Evolutionary conservation across 2,329 filamentous ascomycete genomes (phyloP), one percentile per base, ranked within the genome.

Genomic region (Truncatella angustata): DNA sequence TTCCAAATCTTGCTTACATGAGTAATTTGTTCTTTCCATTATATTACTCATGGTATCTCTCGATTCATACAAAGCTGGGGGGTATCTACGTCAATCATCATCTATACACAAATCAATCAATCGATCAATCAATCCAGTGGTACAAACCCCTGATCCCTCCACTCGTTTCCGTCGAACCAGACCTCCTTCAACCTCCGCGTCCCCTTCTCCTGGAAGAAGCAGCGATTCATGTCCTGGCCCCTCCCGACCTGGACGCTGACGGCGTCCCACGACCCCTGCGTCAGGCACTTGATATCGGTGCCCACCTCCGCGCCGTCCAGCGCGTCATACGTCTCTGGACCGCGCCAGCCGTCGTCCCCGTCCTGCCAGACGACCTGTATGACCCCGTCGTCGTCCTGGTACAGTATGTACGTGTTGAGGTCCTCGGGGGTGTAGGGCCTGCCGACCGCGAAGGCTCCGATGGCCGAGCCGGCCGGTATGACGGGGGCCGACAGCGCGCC

Each of bases 221-320:
- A 62, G 23, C 59, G 56, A 18, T 62, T 62, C 60, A 60, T 60
- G 28, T 62, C 54, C 50, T 62, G 59, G 14, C 56, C 53, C 37
- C 50, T 54, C n/a, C 56, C 57, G 36, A 62, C 42, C 12, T 26
- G 44, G 18, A 55, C 37, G 21, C 43, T 50, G 5, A 30, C 32
- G 20, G 23, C 5, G 11, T 52, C 52, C 35, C 55, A 56, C 5
- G 58, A 52, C 4, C 50, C 59, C 9, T 56, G 51, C 18, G 55
- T 61, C n/a, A 60, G 40, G 32, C 59, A 62, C 10, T 51, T 44
- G n/a, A 62, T 59, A 45, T 62, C 59, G n/a, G 60, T 57, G 1
- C 55, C 56, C 16, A 45, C 40, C 7, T 45, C 50, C 1, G 60
- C 58, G 7, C 44, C 51, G 4, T 42, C 39, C 7, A 62, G 34